phyloP scores from a whole-genome alignment of 495 filamentous ascomycete genomes.

The Penicillium manginii region DNA sequence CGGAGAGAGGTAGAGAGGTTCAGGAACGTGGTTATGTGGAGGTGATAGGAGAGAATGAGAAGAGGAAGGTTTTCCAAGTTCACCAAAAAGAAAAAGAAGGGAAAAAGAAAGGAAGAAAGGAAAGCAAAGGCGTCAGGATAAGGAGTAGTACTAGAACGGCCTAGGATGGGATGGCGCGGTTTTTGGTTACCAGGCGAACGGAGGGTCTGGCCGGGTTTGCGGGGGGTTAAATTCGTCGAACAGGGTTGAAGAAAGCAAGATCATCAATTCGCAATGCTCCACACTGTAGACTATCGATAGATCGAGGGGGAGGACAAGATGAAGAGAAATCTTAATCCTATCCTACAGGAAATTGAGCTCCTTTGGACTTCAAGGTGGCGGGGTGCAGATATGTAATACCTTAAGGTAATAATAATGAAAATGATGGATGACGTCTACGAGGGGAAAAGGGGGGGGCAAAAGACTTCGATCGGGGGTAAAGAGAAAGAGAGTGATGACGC shows the following conservation, averaged over 20 bases:
- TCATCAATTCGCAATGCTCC: conserved; percentile 17
- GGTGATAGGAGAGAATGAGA: neutral
- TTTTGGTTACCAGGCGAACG: conserved; percentile 35
- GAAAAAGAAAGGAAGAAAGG: conserved; percentile 2
- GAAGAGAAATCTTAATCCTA: neutral
- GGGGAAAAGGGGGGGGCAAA: conserved; percentile 8
- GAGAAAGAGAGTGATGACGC: conserved; percentile 23
- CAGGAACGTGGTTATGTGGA: neutral
- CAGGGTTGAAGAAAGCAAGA: conserved; percentile 12
- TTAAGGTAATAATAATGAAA: conserved; percentile 6
- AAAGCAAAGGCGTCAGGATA: neutral
- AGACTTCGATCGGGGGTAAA: conserved; percentile 12
- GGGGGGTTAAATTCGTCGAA: conserved; percentile 20
- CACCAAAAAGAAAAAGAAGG: conserved; percentile 1
- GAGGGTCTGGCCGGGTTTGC: conserved; percentile 20
- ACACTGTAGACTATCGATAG: conserved; percentile 17
- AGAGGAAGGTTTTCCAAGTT: neutral
- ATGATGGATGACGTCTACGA: conserved; percentile 30
- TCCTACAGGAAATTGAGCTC: neutral
- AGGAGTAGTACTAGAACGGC: neutral
- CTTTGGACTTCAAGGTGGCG: neutral
- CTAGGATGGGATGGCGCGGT: conserved; percentile 12
- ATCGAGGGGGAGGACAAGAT: neutral
- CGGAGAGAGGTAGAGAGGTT: conserved; percentile 15
- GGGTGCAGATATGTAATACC: no score